Evolutionary conservation across 176 grass and related monocot species (phyloP), one percentile per base, ranked within the genome.

Genomic region (Lolium rigidum): DNA sequence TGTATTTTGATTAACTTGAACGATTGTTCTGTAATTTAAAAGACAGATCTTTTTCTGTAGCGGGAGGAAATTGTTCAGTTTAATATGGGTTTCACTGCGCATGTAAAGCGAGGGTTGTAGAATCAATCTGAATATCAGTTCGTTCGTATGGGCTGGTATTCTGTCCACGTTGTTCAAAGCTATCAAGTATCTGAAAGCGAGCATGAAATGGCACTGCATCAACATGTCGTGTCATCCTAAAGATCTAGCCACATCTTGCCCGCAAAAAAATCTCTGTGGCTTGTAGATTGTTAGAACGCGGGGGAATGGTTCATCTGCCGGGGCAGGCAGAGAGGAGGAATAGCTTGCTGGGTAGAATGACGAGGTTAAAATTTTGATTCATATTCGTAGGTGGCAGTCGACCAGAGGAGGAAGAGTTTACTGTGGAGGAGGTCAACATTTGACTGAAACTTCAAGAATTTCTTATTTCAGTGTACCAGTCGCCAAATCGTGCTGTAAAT

Each of bases 21-120:
- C 43, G 47, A 80, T 48, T n/a, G 60, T 80, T 63, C 1, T 80
- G 78, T 64, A 66, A 65, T n/a, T 35, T 61, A 66, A 80, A 66
- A 13, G 4, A 64, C 41, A 18, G 20, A 35, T 50, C 4, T 37
- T 20, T 49, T 80, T 68, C 25, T 24, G 15, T 80, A 12, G 24
- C 24, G 1, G 21, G 16, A 20, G 22, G 43, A 65, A 49, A 20
- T 18, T 2, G 2, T 49, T 31, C 44, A 20, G 44, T 22, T 48
- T 65, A 18, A 20, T 31, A 37, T 16, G 41, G 4, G 41, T 26
- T 22, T 80, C 21, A 28, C 2, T 4, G 59, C 14, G 64, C 11
- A 9, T 49, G 1, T 59, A 20, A 70, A 60, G 10, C 18, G 18
- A 41, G 31, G 2, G 43, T 59, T 59, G 31, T 35, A 57, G 52